These are phyloP conservation scores for Kockovaella imperatae DNA, from an alignment of 768 basidiomycete genomes.

Conservation along the genomic window DNA sequence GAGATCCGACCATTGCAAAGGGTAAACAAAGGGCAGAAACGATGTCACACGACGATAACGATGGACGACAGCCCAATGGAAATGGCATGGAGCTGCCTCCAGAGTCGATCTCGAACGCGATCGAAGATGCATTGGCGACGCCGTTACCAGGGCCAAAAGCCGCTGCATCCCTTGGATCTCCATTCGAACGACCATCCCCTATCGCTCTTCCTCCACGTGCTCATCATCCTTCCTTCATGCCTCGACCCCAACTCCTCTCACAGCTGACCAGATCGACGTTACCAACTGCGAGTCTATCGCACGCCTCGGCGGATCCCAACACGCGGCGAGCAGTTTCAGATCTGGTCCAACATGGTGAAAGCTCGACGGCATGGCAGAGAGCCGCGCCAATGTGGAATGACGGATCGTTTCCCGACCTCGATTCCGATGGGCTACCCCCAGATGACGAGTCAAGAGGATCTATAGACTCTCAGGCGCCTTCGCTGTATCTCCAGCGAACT, in stretches of 20 bases:
- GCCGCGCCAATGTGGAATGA: slow-evolving; percentile 7
- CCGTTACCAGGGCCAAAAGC: not conserved
- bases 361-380: slow-evolving; percentile 18
- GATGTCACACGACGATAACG: too few species aligned
- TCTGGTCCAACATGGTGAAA: slow-evolving; percentile 9
- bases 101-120: too few species aligned
- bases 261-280: slow-evolving; percentile 30
- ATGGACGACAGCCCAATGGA: too few species aligned
- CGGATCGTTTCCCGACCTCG: slow-evolving; percentile 31
- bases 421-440: slow-evolving; percentile 31
- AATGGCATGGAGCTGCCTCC: too few species aligned
- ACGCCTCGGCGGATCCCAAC: slow-evolving; percentile 7
- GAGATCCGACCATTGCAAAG: too few species aligned
- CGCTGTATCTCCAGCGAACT: slow-evolving; percentile 33
- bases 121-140: not conserved
- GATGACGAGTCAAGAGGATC: slow-evolving; percentile 1
- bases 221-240: slow-evolving; percentile 20
- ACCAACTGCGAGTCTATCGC: slow-evolving; percentile 28
- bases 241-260: slow-evolving; percentile 23
- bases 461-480: slow-evolving; percentile 14
- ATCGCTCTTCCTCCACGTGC: slow-evolving; percentile 26
- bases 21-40: too few species aligned
- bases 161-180: not conserved
- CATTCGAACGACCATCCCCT: slow-evolving; percentile 7
- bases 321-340: not conserved